These are phyloP conservation scores for Trametes cingulata DNA, from an alignment of 768 basidiomycete species.

Conservation along the genomic window DNA sequence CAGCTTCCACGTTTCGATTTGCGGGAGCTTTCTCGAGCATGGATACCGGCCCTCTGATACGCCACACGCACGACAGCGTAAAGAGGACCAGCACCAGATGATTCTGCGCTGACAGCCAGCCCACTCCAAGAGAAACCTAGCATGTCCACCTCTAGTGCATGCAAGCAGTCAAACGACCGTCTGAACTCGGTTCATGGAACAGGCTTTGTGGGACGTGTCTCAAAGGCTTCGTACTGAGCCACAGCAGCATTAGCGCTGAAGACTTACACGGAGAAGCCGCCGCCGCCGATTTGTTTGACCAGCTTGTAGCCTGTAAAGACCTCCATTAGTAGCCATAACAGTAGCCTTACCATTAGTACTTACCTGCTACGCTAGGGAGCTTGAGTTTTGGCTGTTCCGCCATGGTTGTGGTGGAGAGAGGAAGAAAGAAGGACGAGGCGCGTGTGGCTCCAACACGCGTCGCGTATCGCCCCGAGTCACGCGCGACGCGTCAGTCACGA, in stretches of 20 bases:
- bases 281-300: constrained; percentile 78
- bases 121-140: too few relatives aligned
- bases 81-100: not conserved
- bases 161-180: too few relatives aligned
- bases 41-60: not conserved
- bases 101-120: too few relatives aligned
- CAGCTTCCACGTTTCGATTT: too few relatives aligned
- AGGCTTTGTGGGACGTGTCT: too few relatives aligned
- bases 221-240: not conserved
- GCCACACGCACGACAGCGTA: not conserved
- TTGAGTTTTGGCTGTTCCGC: constrained; percentile 7
- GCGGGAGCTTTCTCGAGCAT: too few relatives aligned
- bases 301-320: constrained; percentile 60
- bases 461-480: not conserved
- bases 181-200: too few relatives aligned
- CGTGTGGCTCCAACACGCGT: constrained; percentile 12
- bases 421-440: not conserved
- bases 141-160: too few relatives aligned
- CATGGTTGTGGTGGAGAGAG: not conserved
- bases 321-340: not conserved
- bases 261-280: constrained; percentile 82
- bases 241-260: not conserved
- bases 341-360: too few relatives aligned
- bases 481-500: constrained; percentile 8
- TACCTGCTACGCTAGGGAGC: constrained; percentile 15